Evolutionary conservation across 139 green algal species (phyloP), one percentile per base, ranked within the genome.

Genomic region (Chlorella ohadii): DNA sequence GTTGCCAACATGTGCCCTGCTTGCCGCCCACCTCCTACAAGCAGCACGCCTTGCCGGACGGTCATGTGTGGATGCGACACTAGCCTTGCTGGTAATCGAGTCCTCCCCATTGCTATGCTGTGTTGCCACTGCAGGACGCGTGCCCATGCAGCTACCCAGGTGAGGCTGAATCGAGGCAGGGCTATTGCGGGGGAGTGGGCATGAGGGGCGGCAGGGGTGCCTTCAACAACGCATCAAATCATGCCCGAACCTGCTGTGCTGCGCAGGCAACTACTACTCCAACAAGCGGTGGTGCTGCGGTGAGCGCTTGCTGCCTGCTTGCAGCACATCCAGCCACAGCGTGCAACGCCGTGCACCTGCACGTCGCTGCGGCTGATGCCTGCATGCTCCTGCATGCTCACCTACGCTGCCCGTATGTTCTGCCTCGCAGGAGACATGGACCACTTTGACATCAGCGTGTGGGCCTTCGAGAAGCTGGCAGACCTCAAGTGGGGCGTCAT

Each of bases 261-360:
- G 65, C 51, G 20, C 70, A 68, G 81, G 75, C 44, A 89, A 89
- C 81, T 85, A 71, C 33, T 90, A 90, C 73, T 72, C 34, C 44
- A 90, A 90, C 84, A 90, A 90, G 87, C 80, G 87, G 20, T 90
- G 86, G 86, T 90, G 72, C 72, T 78, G 72, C 44, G 72, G 68
- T 56, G 68, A 55, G 68, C 9, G 44, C 44, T 51, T 51, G 44
- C 44, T 51, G 44, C 44, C 44, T 51, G 44, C 44, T 51, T 51
- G 44, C 44, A 51, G 44, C 44, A 51, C 44, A 51, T 6, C 44
- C 6, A 6, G 9, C 7, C 44, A 51, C 44, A 51, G 4, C 67
- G 1, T n/a, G n/a, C n/a, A n/a, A n/a, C n/a, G n/a, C n/a, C n/a
- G n/a, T n/a, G n/a, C n/a, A n/a, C n/a, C n/a, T n/a, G n/a, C n/a